Evolutionary conservation across 106 monocot species (phyloP).

Genomic region (Apostasia shenzhenica): DNA sequence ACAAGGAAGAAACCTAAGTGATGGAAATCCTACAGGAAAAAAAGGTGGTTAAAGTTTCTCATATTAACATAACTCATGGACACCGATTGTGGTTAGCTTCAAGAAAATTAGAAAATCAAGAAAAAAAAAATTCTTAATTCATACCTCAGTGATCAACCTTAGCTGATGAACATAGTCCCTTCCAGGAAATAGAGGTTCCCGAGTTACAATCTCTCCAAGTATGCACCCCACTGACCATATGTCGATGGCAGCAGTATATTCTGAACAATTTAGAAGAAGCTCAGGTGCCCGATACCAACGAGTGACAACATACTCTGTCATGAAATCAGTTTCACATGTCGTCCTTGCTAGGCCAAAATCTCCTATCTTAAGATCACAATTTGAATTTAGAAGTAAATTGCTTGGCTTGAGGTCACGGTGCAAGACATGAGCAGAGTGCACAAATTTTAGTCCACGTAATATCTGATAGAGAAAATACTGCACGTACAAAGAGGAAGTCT

Average conservation of each 20-base stretch:
- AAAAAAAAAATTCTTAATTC: not conserved
- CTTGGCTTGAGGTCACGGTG: constrained; percentile 29
- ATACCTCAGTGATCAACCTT: constrained; percentile 26
- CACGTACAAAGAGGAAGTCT: constrained; percentile 5
- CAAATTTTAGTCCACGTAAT: constrained; percentile 22
- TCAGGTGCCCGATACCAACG: constrained; percentile 28
- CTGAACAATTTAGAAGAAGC: constrained; percentile 29
- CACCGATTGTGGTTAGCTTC: not conserved
- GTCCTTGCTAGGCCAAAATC: constrained; percentile 32
- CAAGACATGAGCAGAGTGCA: constrained; percentile 25
- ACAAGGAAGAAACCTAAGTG: not conserved
- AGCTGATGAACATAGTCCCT: constrained; percentile 28
- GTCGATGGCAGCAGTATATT: constrained; percentile 28
- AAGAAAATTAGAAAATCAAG: not conserved
- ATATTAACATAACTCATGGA: not conserved
- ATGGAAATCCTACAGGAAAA: not conserved
- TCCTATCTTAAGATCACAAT: constrained; percentile 28
- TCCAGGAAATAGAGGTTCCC: constrained; percentile 23
- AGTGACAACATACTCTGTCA: constrained; percentile 30
- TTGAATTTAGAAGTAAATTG: constrained; percentile 26
- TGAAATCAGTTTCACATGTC: constrained; percentile 18
- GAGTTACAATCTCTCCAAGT: constrained; percentile 23
- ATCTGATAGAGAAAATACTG: constrained; percentile 32
- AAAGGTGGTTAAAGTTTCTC: not conserved
- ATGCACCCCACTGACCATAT: constrained; percentile 34